Evolutionary conservation across 495 filamentous ascomycete genomes (phyloP), one percentile per base, ranked within the genome.

Genomic region (Daldinia bambusicola): DNA sequence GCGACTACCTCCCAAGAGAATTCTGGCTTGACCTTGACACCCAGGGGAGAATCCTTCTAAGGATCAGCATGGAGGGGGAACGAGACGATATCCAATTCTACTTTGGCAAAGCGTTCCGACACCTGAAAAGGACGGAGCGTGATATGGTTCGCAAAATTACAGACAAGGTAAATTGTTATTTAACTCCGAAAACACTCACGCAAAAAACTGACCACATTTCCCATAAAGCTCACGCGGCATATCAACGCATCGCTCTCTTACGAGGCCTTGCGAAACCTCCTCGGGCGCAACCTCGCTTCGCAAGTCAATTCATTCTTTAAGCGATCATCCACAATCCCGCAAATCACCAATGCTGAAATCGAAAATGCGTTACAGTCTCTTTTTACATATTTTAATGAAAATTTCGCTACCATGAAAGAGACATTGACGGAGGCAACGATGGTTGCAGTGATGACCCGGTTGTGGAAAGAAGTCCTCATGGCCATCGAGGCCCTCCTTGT

Each of bases 81-180:
- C 87, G 95, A 56, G 95, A 99, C 74, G 95, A 99, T 74, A 98
- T 99, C 69, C 93, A 97, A 72, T 99, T 99, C 77, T 95, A 97
- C 75, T 98, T 98, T 81, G 95, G 94, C 63, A 98, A 97, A 81
- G 92, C 95, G 41, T 98, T 99, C 83, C 86, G 95, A 57, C 94
- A 92, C 32, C 83, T 98, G 72, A 98, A 98, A 84, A 87, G 95
- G 63, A 96, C 94, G 0, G 95, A 98, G 79, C 87, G 94, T 65
- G 95, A 99, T 76, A 99, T 99, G 95, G 97, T 94, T 43, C 89
- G 95, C 63, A 94, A 93, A 79, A 96, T 98, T 72, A 98, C 96
- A 2, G 95, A 98, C 80, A 98, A 98, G 90, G 93, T 94, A 83
- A 64, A 86, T 71, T 60, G 32, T 36, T 55, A 22, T 31, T 12